phyloP scores from a whole-genome alignment of 2,329 filamentous ascomycete species.

The Ophiocordyceps sinensis region DNA sequence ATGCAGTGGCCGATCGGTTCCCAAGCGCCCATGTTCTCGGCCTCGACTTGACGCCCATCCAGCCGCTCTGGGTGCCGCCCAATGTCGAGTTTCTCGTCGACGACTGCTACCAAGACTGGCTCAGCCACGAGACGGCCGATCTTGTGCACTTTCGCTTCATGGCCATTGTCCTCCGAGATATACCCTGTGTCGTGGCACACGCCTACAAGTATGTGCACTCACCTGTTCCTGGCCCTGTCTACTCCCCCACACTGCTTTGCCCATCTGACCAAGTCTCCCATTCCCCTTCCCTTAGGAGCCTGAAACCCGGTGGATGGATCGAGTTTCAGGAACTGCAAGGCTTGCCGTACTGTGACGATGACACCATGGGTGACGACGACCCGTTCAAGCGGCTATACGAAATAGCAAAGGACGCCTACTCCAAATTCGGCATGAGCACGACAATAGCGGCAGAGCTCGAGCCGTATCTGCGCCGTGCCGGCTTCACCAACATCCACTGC shows the following conservation, averaged over 20 bases:
- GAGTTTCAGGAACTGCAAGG: constrained; percentile 25
- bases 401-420: constrained; percentile 4
- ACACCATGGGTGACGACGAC: constrained; percentile 10
- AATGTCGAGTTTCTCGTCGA: constrained; percentile 25
- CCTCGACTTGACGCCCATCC: constrained; percentile 24
- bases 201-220: constrained; percentile 7
- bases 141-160: constrained; percentile 16
- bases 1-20: constrained; percentile 10
- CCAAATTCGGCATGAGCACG: constrained; percentile 7
- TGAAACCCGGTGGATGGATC: constrained; percentile 28
- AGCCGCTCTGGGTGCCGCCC: constrained; percentile 23
- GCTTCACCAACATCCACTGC: constrained; percentile 13
- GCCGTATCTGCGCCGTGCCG: constrained; percentile 5
- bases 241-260: no score
- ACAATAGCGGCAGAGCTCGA: constrained; percentile 7
- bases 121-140: constrained; percentile 10
- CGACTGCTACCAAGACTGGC: constrained; percentile 18
- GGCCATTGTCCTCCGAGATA: constrained; percentile 6
- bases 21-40: constrained; percentile 22
- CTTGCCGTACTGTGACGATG: constrained; percentile 19
- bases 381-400: constrained; percentile 4
- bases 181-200: constrained; percentile 6
- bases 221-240: no score
- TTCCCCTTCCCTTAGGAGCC: constrained; percentile 1
- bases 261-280: no score